Percentiles rank a stretch among this genome's conserved stretches.
Evolutionary conservation across 2,329 filamentous ascomycete species (phyloP).

Genomic region (Aspergillus sojae): DNA sequence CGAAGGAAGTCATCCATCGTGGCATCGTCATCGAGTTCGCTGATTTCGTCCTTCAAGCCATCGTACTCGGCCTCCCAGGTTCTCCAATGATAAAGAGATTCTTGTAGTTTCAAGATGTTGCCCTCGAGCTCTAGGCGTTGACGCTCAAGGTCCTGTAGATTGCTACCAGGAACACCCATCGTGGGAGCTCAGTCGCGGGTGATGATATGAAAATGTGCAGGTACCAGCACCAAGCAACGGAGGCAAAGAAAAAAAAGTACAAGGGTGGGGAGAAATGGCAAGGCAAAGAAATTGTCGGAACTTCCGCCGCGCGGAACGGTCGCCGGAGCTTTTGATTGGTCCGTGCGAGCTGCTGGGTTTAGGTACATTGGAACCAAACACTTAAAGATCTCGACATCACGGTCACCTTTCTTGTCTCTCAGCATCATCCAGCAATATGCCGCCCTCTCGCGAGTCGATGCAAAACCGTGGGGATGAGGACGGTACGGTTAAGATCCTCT

Average conservation of each 20-base stretch:
- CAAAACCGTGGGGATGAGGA: conserved; percentile 46
- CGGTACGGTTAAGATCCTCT: conserved; percentile 30
- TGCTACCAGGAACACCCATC: conserved; percentile 48
- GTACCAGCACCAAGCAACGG: background rate
- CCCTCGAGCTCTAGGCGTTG: conserved; percentile 75
- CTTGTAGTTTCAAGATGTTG: conserved; percentile 71
- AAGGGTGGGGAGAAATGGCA: conserved; percentile 8
- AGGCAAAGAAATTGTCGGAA: conserved; percentile 18
- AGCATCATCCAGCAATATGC: conserved; percentile 27
- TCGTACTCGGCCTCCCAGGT: conserved; percentile 92
- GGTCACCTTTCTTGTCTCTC: background rate
- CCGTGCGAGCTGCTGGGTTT: conserved; percentile 24
- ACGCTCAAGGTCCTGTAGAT: conserved; percentile 70
- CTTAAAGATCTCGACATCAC: background rate
- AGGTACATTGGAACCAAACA: background rate
- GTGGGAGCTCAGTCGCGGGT: conserved; percentile 3
- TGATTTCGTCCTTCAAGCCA: conserved; percentile 79
- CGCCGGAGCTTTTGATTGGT: conserved; percentile 26
- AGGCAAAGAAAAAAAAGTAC: background rate
- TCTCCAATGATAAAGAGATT: conserved; percentile 83
- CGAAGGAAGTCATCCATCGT: conserved; percentile 58
- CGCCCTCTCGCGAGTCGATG: conserved; percentile 33
- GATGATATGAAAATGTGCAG: conserved; percentile 7
- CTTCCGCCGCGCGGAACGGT: conserved; percentile 21
- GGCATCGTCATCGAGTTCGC: conserved; percentile 54